phyloP scores from a whole-genome alignment of 257 asterid genomes.

The Gynochthodes officinalis region DNA sequence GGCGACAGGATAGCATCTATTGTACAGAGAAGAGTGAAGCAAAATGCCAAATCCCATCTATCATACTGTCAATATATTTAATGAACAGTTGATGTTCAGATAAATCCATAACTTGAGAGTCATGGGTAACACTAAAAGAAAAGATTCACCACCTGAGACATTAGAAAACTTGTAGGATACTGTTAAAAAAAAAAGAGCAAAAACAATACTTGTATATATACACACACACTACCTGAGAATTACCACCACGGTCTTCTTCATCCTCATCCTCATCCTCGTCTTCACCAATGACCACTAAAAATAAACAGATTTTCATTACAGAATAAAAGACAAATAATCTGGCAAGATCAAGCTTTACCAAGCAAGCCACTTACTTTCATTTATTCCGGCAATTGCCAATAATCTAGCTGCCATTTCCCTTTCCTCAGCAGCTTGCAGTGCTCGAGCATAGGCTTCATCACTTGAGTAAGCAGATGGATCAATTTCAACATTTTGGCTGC shows the following conservation, averaged over 20 bases:
- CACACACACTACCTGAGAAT: constrained; percentile 70
- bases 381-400: constrained; percentile 79
- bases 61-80: neutral
- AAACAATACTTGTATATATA: no score
- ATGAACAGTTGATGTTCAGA: neutral
- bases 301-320: constrained; percentile 18
- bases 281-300: constrained; percentile 51
- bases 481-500: constrained; percentile 47
- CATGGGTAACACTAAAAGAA: neutral
- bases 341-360: neutral
- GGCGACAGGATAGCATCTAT: no score
- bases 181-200: constrained; percentile 6
- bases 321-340: constrained; percentile 4
- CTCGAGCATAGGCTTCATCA: constrained; percentile 97
- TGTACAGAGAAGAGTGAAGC: neutral
- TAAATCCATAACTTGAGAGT: neutral
- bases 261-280: constrained; percentile 46
- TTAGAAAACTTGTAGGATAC: neutral
- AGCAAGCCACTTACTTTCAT: constrained; percentile 42
- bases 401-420: constrained; percentile 86
- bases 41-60: no score
- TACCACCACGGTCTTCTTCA: constrained; percentile 51
- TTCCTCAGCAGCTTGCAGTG: constrained; percentile 90
- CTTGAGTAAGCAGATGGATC: constrained; percentile 86
- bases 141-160: neutral